Base-by-base conservation (phyloP, 2,329 filamentous ascomycete genomes). In the Lasiodiplodia citricola region DNA sequence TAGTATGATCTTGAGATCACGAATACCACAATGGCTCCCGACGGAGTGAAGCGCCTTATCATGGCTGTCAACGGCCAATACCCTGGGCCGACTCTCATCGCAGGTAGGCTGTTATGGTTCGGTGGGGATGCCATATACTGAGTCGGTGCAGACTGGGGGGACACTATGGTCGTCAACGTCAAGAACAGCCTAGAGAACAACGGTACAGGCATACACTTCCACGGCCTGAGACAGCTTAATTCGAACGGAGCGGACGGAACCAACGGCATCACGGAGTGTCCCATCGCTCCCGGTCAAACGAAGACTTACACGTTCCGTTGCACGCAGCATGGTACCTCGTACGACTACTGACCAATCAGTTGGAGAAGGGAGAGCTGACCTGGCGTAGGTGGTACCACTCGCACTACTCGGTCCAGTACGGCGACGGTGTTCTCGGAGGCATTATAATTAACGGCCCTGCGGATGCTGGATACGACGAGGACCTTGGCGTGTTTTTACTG, bases 241-340 rank as follows among this genome's bases (percentile, higher is more conserved):
- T 77, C 76, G 8, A 78, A 78, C 28, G 74, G 83, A 55, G 77
- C 79, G 71, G 84, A 86, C 70, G 83, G 84, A 13, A 80, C 82
- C 4, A 80, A 80, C 28, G 82, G 84, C 35, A 75, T 87, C 28
- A 87, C 85, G 13, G 89, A 93, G 76, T 93, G 91, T 71, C 90
- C 91, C 1, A 88, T 92, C 69, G 81, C 88, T 5, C 90, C 90
- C 0, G 87, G 87, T 0, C 77, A 84, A 6, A 81, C 80, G 1
- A 82, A 83, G 55, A 88, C 85, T 1, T 91, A 91, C 77, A 84
- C 76, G 2, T 91, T 86, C 79, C 81, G 82, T 54, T 87, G 85
- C 3, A 86, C 83, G 0, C 82, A 83, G 70, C 82, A 81, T 52
- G 82, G 82, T 16, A 83, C 50, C 50, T 60, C 76, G 73, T 57